Evolutionary conservation across 352 stramenopile species (phyloP).

Genomic region (Phytophthora idaei): DNA sequence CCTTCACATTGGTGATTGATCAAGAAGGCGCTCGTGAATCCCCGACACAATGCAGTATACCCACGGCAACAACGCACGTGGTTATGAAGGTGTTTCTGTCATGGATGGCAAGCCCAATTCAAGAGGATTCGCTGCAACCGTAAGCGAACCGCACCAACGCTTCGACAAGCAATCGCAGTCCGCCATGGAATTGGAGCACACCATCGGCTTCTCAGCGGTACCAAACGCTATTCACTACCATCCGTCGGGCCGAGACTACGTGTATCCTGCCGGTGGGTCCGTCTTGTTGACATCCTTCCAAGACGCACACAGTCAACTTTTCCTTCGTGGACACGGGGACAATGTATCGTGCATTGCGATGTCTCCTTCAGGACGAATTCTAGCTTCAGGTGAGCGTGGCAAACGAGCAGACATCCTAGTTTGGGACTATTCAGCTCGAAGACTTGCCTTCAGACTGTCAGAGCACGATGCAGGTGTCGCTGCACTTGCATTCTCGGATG

Average conservation of each 20-base stretch:
- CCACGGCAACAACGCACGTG: conserved; percentile 23
- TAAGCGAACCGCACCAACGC: conserved; percentile 4
- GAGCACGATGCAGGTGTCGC: conserved; percentile 93
- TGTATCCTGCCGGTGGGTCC: conserved; percentile 89
- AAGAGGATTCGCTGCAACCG: conserved; percentile 9
- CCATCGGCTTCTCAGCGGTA: conserved; percentile 90
- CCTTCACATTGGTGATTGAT: conserved; percentile 10
- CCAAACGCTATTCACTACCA: conserved; percentile 89
- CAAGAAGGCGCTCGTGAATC: conserved; percentile 3
- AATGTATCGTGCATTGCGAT: conserved; percentile 84
- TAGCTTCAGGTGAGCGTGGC: conserved; percentile 88
- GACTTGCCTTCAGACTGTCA: conserved; percentile 81
- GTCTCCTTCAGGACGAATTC: conserved; percentile 69
- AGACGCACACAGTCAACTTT: conserved; percentile 83
- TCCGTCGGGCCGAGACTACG: conserved; percentile 76
- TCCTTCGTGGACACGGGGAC: conserved; percentile 85
- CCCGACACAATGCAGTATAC: conserved; percentile 38
- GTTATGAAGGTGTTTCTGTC: conserved; percentile 20
- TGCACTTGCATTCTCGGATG: conserved; percentile 89
- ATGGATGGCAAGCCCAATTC: conserved; percentile 17
- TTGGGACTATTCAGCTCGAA: conserved; percentile 82
- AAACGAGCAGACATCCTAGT: conserved; percentile 88
- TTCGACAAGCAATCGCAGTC: conserved; percentile 20
- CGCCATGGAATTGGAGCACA: conserved; percentile 91
- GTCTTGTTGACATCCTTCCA: conserved; percentile 81